Base-by-base conservation (phyloP, 1,139 yeast genomes). In the Yamadazyma spencermartinsiae region DNA sequence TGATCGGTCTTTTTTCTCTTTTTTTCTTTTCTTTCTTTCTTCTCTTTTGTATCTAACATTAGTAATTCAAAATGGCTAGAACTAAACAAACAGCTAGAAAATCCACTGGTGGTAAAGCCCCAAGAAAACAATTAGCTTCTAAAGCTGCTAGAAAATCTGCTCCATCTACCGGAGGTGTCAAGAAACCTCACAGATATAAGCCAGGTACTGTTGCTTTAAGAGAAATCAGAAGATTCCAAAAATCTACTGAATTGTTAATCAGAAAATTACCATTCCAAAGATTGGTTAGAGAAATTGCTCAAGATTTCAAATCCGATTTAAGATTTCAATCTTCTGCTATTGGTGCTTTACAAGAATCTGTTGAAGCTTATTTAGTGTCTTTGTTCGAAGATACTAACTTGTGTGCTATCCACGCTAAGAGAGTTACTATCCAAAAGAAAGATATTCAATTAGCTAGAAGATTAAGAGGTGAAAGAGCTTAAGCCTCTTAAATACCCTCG, bases 141-240 rank as follows among this genome's bases (percentile, higher is more conserved):
- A 90, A 90, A 86, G 97, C 96, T 61, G 97, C 98, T 58, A 86
- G 98, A 82, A 90, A 90, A 76, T 89, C 98, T 43, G 97, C 97
- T 45, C 92, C 95, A 77, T 79, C 96, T 51, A 83, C 96, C 53
- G 97, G 97, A 69, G 98, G 97, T 84, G 97, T 90, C 69, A 90
- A 90, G 90, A 90, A 90, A 80, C 97, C 97, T 56, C 98, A 90
- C 89, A 88, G 98, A 86, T 90, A 89, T 79, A 90, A 89, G 94
- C 98, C 98, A 72, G 98, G 98, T 89, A 90, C 97, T 65, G 97
- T 90, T 65, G 98, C 98, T 61, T 86, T 90, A 68, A 90, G 97
- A 86, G 98, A 90, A 80, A 90, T 90, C 68, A 88, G 97, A 85
- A 88, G 97, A 79, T 90, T 90, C 83, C 97, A 90, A 79, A 90